These are phyloP conservation scores for Fusarium falciforme DNA, from an alignment of 2,329 filamentous ascomycete species.

Conservation along the genomic window DNA sequence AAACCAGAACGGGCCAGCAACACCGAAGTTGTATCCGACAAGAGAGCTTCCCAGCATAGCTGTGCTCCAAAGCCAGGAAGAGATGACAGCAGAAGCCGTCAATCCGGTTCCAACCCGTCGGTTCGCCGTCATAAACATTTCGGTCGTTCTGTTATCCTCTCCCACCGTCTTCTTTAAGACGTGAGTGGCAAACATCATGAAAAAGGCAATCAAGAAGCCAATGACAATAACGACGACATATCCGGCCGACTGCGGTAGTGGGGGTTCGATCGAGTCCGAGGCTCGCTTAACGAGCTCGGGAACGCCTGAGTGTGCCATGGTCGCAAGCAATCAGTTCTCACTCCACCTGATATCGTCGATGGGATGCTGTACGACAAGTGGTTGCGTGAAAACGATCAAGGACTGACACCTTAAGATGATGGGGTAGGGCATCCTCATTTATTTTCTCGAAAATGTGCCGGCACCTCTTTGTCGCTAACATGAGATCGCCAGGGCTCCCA, in stretches of 20 bases:
- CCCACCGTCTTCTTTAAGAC: constrained; percentile 60
- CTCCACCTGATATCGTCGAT: not conserved
- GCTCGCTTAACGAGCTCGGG: not conserved
- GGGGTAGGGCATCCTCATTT: not conserved
- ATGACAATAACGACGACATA: constrained; percentile 50
- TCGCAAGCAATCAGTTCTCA: not conserved
- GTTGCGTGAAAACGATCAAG: not conserved
- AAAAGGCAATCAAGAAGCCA: constrained; percentile 50
- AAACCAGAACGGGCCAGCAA: constrained; percentile 68
- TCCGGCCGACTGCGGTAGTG: constrained; percentile 45
- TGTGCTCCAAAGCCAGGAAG: constrained; percentile 66
- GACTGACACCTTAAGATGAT: too few species aligned
- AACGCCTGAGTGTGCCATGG: not conserved
- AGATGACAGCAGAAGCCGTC: constrained; percentile 65
- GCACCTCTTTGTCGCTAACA: not conserved
- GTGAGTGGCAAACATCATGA: constrained; percentile 60
- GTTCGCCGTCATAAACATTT: constrained; percentile 68
- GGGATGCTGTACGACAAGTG: not conserved
- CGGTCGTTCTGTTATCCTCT: constrained; percentile 64
- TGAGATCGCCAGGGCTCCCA: not conserved
- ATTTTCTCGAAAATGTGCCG: not conserved
- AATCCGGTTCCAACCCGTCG: constrained; percentile 62
- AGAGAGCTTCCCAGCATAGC: constrained; percentile 62
- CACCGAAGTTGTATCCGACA: constrained; percentile 65
- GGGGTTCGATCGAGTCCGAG: constrained; percentile 33